Conservation (phyloP, 192 early-diverging fungal genomes). For the Kickxella alabastrina region DNA sequence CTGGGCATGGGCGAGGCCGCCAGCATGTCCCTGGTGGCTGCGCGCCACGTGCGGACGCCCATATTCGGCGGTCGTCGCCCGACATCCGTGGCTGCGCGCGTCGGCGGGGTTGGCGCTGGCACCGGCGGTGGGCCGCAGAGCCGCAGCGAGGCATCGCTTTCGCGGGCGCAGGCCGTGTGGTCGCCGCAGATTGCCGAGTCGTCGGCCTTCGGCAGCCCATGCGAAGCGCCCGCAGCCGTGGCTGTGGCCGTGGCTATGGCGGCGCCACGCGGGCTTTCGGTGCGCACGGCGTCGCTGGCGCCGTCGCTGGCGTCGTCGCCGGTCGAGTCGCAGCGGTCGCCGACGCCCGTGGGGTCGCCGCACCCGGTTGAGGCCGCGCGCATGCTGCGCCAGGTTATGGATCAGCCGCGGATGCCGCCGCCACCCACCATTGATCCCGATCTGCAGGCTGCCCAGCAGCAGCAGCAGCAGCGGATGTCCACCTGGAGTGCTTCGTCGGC, state of each 20-base stretch:
- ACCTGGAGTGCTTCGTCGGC: conserved; percentile 51
- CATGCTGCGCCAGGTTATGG: conserved; percentile 39
- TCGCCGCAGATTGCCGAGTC: conserved; percentile 38
- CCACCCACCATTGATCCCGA: too few species aligned
- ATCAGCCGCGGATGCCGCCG: conserved; percentile 5
- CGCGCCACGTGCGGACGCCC: too few species aligned
- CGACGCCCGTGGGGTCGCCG: conserved; percentile 27
- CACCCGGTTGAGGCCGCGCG: conserved; percentile 45
- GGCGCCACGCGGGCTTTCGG: conserved; percentile 27
- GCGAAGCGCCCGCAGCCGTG: background rate
- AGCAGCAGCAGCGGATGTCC: conserved; percentile 40
- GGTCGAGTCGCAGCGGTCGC: conserved; percentile 14
- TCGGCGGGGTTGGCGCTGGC: conserved; percentile 10
- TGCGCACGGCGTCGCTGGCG: conserved; percentile 25
- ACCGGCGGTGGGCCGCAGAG: conserved; percentile 13
- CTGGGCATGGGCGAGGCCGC: conserved; percentile 17
- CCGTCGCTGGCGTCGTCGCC: conserved; percentile 30
- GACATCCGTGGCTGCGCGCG: conserved; percentile 13
- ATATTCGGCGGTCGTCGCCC: conserved; percentile 9
- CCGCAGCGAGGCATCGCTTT: conserved; percentile 36
- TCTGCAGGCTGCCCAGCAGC: conserved; percentile 2
- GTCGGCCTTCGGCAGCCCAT: conserved; percentile 12
- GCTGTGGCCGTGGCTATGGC: conserved; percentile 9
- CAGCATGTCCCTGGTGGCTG: conserved; percentile 24
- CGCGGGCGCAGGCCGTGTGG: conserved; percentile 44